Conservation (phyloP, 2,329 filamentous ascomycete species). For the Penicillium concentricum region DNA sequence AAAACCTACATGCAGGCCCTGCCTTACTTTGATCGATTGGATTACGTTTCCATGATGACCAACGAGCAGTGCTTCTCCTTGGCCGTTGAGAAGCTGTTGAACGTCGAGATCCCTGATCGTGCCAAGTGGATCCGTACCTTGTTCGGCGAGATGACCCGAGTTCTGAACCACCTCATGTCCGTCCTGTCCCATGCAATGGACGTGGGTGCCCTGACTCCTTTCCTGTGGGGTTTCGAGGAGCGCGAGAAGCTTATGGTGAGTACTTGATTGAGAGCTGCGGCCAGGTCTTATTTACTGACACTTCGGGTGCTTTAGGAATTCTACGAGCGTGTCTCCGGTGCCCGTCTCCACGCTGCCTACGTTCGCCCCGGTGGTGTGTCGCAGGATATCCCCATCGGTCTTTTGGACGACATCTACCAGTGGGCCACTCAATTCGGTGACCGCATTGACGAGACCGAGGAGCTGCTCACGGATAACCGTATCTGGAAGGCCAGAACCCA, state of each 20-base stretch:
- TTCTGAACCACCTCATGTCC: slow-evolving; percentile 98
- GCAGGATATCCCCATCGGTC: slow-evolving; percentile 88
- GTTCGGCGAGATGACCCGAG: slow-evolving; percentile 90
- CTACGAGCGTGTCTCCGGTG: slow-evolving; percentile 97
- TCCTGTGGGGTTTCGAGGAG: slow-evolving; percentile 99
- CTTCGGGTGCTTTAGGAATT: slow-evolving; percentile 69
- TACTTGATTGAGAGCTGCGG: slow-evolving; percentile 7
- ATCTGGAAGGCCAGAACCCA: slow-evolving; percentile 96
- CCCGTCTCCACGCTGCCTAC: slow-evolving; percentile 95
- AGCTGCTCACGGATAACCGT: slow-evolving; percentile 97
- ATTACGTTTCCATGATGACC: slow-evolving; percentile 99
- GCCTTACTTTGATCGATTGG: slow-evolving; percentile 97
- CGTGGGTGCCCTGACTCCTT: slow-evolving; percentile 94
- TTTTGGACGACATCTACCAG: slow-evolving; percentile 98
- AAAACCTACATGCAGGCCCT: slow-evolving; percentile 98
- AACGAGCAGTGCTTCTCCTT: slow-evolving; percentile 98
- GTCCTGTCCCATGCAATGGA: slow-evolving; percentile 98
- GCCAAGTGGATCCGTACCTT: slow-evolving; percentile 96
- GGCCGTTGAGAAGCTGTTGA: slow-evolving; percentile 95
- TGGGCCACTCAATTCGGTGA: slow-evolving; percentile 99
- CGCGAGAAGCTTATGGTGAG: slow-evolving; percentile 98
- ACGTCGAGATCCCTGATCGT: slow-evolving; percentile 90
- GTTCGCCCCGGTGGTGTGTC: slow-evolving; percentile 94
- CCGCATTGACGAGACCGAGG: slow-evolving; percentile 97
- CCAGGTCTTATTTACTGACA: slow-evolving; percentile 15